Evolutionary conservation across 176 grass and related monocot genomes (phyloP), one percentile per base, ranked within the genome.

Genomic region (Alloteropsis semialata): DNA sequence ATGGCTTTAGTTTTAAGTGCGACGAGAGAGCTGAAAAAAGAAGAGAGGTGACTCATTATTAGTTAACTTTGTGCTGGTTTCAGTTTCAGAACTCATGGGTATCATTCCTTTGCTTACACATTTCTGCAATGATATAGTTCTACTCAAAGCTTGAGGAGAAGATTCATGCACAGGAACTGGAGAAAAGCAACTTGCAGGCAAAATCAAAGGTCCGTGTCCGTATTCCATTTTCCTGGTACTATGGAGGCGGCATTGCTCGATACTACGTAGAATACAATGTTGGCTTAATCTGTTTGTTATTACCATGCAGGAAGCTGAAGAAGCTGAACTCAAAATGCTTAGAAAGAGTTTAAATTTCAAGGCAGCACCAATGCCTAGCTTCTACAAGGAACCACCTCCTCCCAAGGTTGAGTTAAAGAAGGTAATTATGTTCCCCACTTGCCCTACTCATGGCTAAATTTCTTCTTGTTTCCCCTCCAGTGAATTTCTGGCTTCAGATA

Each of bases 1-100:
- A 88, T 79, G 90, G 90, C 4, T 92, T 92, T 88, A 85, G 78
- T 33, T 92, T 92, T 80, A 92, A 92, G 72, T 92, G 90, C n/a
- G 79, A 92, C 3, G 86, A 92, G 82, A 88, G 90, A 74, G 90
- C 90, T 82, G 86, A 92, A 73, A 92, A 92, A 83, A 88, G 86
- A 80, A 88, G 83, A 82, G 86, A 92, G 90, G 90, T 88, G 75
- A 69, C 61, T 73, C 72, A 75, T 68, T 67, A 19, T 8, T 72
- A 75, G 25, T 55, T 82, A 22, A n/a, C 7, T 49, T 91, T 25
- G 76, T 6, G 17, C 30, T n/a, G 18, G 30, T 78, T 61, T 61
- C 70, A 66, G 46, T 74, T 74, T 78, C 33, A 67, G 66, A 66
- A 62, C 14, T 19, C 24, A 58, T 67, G 5, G 21, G 18, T 78